These are phyloP conservation scores for Gossypium ekmanianum DNA, from an alignment of 345 rosid genomes.

Conservation along the genomic window DNA sequence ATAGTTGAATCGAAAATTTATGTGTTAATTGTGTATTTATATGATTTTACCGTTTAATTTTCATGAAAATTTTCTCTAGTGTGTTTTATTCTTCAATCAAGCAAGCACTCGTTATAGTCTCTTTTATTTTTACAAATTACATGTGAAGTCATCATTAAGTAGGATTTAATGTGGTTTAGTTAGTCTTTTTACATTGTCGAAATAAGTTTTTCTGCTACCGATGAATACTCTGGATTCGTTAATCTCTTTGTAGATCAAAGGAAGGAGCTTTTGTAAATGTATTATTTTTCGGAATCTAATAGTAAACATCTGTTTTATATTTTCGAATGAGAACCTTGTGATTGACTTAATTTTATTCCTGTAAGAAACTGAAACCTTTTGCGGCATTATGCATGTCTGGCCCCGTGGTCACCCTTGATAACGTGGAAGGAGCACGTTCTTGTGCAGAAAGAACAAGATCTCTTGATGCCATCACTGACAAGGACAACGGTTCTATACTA, in stretches of 20 bases:
- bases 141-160: not conserved
- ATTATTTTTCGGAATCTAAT: slow-evolving; percentile 20
- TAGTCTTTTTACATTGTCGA: not conserved
- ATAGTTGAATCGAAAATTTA: not conserved
- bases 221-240: slow-evolving; percentile 9
- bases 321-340: slow-evolving; percentile 21
- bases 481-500: slow-evolving; percentile 34
- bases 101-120: not conserved
- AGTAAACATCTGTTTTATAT: slow-evolving; percentile 22
- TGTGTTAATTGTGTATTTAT: not conserved
- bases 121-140: not conserved
- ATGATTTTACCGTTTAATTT: not conserved
- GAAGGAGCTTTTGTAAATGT: slow-evolving; percentile 10
- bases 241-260: slow-evolving; percentile 23
- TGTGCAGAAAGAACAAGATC: slow-evolving; percentile 73
- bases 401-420: slow-evolving; percentile 47
- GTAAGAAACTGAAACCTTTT: slow-evolving; percentile 34
- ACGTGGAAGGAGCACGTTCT: slow-evolving; percentile 45
- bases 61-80: not conserved
- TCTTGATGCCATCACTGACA: slow-evolving; percentile 45
- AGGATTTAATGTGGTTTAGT: not conserved
- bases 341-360: slow-evolving; percentile 17
- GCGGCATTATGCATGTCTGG: slow-evolving; percentile 87
- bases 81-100: not conserved
- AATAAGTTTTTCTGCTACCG: slow-evolving; percentile 13